These are phyloP conservation scores for Lupinus albus DNA, from an alignment of 306 rosid genomes.

Conservation along the genomic window DNA sequence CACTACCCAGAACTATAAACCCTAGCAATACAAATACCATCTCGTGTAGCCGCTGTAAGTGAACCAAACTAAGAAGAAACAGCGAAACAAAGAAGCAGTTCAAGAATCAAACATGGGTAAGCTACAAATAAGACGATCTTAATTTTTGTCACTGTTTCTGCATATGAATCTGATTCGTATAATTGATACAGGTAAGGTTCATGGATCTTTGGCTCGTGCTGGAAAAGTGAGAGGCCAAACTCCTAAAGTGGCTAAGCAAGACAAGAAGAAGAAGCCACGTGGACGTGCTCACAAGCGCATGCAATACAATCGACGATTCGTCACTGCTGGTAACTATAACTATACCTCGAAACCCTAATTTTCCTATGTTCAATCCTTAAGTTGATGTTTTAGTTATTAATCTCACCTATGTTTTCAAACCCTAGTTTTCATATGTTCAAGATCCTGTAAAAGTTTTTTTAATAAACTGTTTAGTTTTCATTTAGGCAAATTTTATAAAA, in stretches of 20 bases:
- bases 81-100: neutral
- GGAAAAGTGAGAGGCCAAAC: constrained; percentile 53
- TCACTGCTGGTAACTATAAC: constrained; percentile 46
- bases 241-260: constrained; percentile 49
- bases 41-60: constrained; percentile 1
- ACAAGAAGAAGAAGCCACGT: constrained; percentile 55
- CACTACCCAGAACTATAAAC: constrained; percentile 28
- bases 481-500: no score
- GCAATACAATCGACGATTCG: constrained; percentile 55
- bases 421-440: no score
- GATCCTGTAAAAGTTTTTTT: no score
- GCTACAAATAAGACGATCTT: no score
- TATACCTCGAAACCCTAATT: neutral
- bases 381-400: no score
- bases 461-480: neutral
- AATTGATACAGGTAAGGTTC: constrained; percentile 42
- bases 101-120: constrained; percentile 39
- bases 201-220: constrained; percentile 50
- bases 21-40: constrained; percentile 34
- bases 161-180: neutral
- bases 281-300: constrained; percentile 54
- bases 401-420: no score
- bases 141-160: neutral
- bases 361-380: neutral
- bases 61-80: neutral